Base-by-base conservation (phyloP, 2,329 filamentous ascomycete genomes). In the Zasmidium cellare region DNA sequence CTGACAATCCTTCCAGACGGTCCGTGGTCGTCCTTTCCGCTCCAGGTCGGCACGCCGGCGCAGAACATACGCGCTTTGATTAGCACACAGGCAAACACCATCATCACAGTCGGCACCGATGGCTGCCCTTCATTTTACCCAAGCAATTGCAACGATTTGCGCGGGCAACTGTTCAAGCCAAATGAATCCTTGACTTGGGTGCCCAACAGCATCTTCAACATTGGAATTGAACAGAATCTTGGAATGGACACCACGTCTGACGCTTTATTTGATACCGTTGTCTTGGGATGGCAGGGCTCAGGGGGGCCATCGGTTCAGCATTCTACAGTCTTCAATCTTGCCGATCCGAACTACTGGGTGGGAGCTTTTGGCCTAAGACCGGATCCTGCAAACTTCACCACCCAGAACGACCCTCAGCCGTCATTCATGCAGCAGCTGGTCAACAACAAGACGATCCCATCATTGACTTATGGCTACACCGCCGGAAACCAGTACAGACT, bases 121-220 rank as follows among this genome's bases (percentile, higher is more conserved):
- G 72, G 70, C 12, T 74, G 73, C 46, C 67, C 69, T 5, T 49
- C 48, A 9, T 63, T 51, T 46, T 67, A 69, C 44, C 64, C 66
- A n/a, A 51, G 53, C 22, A 58, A 69, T 46, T 75, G 73, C 59
- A 54, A 57, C 19, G 60, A 68, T 41, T 56, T 60, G 46, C 67
- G 73, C 3, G 73, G 73, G 3, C 56, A 51, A 44, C 49, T 71
- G 9, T 90, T 84, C 70, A 77, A 82, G 56, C 73, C 77, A 7
- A 75, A 74, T 14, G 68, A 76, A 45, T 90, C 87, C 2, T 76
- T 76, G 12, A 82, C 82, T 41, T 91, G 87, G 86, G 74, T 77
- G 18, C 64, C 81, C 1, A 77, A 88, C 51, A 87, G 86, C 44
- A 79, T 79, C 41, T 90, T 82, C 77, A 76, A 84, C 61, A 76